A percentile compares a stretch with the other conserved stretches of the same genome.
Conservation (phyloP, 2,329 filamentous ascomycete species). For the Talaromyces sp. region DNA sequence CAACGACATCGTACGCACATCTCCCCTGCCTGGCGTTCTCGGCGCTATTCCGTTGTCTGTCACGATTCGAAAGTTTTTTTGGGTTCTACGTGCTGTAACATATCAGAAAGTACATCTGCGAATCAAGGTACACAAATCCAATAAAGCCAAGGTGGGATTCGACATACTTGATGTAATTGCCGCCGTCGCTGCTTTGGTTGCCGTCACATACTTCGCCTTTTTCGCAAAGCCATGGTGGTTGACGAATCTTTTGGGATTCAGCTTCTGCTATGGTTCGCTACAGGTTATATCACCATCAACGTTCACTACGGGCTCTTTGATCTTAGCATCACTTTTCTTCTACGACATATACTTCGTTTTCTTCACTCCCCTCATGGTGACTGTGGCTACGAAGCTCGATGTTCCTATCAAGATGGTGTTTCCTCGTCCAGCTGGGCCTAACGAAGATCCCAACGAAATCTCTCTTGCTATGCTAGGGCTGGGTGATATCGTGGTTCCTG, state of each 20-base stretch:
- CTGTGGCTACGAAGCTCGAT: conserved; percentile 78
- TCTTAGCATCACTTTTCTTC: conserved; percentile 77
- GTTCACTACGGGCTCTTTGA: conserved; percentile 73
- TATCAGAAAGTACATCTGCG: conserved; percentile 51
- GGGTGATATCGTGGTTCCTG: conserved; percentile 90
- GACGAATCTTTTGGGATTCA: conserved; percentile 82
- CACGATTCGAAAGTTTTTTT: conserved; percentile 38
- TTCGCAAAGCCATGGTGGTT: conserved; percentile 63
- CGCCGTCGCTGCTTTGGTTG: conserved; percentile 52
- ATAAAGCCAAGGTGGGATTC: conserved; percentile 40
- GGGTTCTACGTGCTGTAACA: conserved; percentile 48
- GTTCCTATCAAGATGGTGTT: conserved; percentile 92
- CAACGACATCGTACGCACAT: conserved; percentile 29
- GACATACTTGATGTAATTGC: conserved; percentile 52
- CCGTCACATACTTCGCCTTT: conserved; percentile 62
- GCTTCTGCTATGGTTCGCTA: conserved; percentile 78
- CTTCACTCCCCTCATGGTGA: conserved; percentile 53
- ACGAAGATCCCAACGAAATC: conserved; percentile 39
- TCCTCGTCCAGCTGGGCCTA: conserved; percentile 56
- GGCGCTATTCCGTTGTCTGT: conserved; percentile 46
- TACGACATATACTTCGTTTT: conserved; percentile 80
- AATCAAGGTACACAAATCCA: conserved; percentile 52
- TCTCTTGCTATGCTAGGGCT: conserved; percentile 75
- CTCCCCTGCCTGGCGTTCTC: conserved; percentile 53
- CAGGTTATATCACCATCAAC: conserved; percentile 85